Base-by-base conservation (phyloP, 352 stramenopile genomes). In the Halophytophthora polymorphica region DNA sequence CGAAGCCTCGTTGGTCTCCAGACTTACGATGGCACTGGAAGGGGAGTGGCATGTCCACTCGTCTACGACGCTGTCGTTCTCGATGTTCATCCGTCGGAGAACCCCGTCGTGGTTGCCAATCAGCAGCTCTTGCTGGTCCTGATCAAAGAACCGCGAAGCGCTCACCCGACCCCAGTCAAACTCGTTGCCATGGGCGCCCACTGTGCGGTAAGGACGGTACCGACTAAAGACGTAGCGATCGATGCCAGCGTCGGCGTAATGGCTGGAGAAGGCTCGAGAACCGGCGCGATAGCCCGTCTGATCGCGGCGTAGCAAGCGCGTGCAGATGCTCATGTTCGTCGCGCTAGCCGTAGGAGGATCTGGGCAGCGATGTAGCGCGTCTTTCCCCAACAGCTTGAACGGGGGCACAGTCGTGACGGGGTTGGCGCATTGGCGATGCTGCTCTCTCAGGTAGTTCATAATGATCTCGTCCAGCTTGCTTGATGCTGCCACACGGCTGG, bases 361-460 rank as follows among this genome's bases (percentile, higher is more conserved):
- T 1, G 87, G 86, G 33, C 87, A 96, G 3, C 68, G 73, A 58
- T 96, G 87, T 6, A 71, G 52, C 1, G 74, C 64, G 18, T 70
- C 60, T 31, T 69, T 64, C 3, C 73, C 77, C 6, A 90, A 46
- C 15, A 96, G 49, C 34, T 90, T 88, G 61, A 96, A 93, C 15
- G 85, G 84, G 0, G 87, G 87, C 1, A 96, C 78, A 1, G 88
- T 92, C 14, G 85, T 88, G 13, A 96, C 79, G 23, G 87, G 87
- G 35, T 95, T 92, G 0, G 80, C 52, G 45, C 87, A 96, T 47
- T 93, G 86, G 6, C 87, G 83, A 53, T 96, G 87, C 56, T 96
- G 87, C 39, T 95, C 84, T 47, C 85, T 76, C 17, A 95, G 62
- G 47, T 93, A 95, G 56, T 94, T 80, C 2, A 75, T 88, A 33